Evolutionary conservation across 192 early-diverging fungal genomes (phyloP).

Genomic region (Backusella luteola): DNA sequence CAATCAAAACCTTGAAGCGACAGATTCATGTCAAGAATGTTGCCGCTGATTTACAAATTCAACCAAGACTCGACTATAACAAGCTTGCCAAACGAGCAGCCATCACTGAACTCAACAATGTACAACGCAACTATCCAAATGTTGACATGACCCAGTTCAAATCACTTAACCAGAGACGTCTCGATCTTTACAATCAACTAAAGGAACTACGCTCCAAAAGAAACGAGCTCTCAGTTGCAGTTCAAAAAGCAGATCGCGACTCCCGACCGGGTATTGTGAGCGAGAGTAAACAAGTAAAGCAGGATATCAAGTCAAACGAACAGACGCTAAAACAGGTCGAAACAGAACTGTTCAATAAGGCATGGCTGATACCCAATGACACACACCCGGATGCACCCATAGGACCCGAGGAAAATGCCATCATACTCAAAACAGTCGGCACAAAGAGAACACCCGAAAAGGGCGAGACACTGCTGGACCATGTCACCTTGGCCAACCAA

Average conservation of each 20-base stretch:
- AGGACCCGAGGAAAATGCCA: constrained; percentile 64
- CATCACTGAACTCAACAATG: constrained; percentile 15
- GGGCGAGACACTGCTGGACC: constrained; percentile 49
- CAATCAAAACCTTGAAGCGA: background rate
- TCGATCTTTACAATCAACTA: constrained; percentile 12
- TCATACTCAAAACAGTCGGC: constrained; percentile 47
- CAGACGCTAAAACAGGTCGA: constrained; percentile 48
- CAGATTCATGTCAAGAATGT: background rate
- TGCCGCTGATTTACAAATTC: background rate
- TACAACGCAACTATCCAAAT: constrained; percentile 8
- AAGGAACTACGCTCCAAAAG: constrained; percentile 7
- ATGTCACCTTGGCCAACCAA: constrained; percentile 57
- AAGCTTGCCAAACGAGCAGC: background rate
- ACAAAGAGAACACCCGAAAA: background rate
- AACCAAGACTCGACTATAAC: constrained; percentile 11
- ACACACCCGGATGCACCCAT: constrained; percentile 70
- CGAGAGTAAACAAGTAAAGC: constrained; percentile 49
- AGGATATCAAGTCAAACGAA: constrained; percentile 54
- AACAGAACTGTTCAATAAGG: constrained; percentile 51
- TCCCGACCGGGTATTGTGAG: constrained; percentile 40
- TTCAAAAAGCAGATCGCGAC: background rate
- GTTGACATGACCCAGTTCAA: constrained; percentile 12
- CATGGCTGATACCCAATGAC: constrained; percentile 48
- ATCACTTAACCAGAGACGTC: constrained; percentile 8
- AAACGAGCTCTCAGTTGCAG: constrained; percentile 20